Evolutionary conservation across 1,284 basidiomycete genomes (phyloP), one percentile per base, ranked within the genome.

Genomic region (Fistulina hepatica): DNA sequence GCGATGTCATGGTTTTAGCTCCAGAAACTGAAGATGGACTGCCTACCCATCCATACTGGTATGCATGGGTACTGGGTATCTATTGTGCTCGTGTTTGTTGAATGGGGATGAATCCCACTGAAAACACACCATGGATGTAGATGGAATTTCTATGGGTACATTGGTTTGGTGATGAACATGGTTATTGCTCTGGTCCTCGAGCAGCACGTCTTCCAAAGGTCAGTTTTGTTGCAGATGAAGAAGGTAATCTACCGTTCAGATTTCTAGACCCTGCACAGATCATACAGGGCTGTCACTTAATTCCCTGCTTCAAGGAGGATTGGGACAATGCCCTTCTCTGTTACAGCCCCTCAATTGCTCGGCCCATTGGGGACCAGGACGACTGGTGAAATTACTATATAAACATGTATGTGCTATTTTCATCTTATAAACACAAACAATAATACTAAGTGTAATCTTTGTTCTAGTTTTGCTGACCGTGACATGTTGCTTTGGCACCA

Each of bases 11-110:
- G 48, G 38, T 59, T 8, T 13, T n/a, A 8, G 9, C 28, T 9
- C n/a, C n/a, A n/a, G n/a, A n/a, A n/a, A 31, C 28, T 19, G 28
- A 31, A 11, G 28, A 31, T 8, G 28, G 13, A 8, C n/a, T n/a
- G n/a, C n/a, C n/a, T n/a, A 11, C 31, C 13, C 47, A 58, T 34
- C 52, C 52, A 0, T 64, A 56, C 39, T 58, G 54, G 55, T 67
- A 64, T 47, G 58, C 54, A 0, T 41, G 44, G 0, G 48, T 67
- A 0, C 31, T 64, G 15, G 51, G 54, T 1, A 52, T 65, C 3
- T 61, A 53, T 34, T 61, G 64, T 36, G 49, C 44, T 7, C 43
- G 48, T 9, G 48, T 63, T 25, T 26, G 36, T 19, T 36, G 41
- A 28, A n/a, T n/a, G n/a, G n/a, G n/a, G n/a, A 17, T 33, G 6